These are phyloP conservation scores for Fonsecaea erecta DNA, from an alignment of 2,329 filamentous ascomycete genomes.

Conservation along the genomic window DNA sequence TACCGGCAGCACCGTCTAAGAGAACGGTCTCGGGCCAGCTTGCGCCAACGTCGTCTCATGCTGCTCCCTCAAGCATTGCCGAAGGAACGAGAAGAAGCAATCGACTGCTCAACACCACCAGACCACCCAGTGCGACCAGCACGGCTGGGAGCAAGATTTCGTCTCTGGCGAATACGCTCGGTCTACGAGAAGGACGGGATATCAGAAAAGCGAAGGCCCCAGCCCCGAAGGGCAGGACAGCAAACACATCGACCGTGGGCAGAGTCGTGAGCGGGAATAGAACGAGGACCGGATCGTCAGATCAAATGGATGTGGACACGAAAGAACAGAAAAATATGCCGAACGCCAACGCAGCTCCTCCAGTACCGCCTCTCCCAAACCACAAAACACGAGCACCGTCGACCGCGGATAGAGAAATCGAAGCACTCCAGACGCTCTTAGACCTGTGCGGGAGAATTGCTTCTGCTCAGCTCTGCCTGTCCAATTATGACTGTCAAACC, in stretches of 20 bases:
- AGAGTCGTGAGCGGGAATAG: conserved; percentile 89
- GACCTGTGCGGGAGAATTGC: conserved; percentile 83
- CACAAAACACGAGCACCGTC: conserved; percentile 40
- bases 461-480: conserved; percentile 75
- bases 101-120: conserved; percentile 71
- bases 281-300: conserved; percentile 66
- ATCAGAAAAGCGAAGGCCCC: conserved; percentile 83
- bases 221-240: conserved; percentile 67
- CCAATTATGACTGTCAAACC: conserved; percentile 77
- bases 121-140: conserved; percentile 57
- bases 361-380: conserved; percentile 38
- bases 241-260: conserved; percentile 73
- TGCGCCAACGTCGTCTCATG: conserved; percentile 52
- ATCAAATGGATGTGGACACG: conserved; percentile 70
- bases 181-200: conserved; percentile 69
- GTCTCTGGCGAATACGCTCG: conserved; percentile 61
- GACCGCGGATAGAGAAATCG: conserved; percentile 63
- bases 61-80: conserved; percentile 60
- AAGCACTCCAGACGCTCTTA: conserved; percentile 75
- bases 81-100: conserved; percentile 68
- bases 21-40: conserved; percentile 87
- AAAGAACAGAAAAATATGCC: conserved; percentile 58
- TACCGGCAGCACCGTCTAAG: conserved; percentile 63
- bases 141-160: conserved; percentile 60
- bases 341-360: conserved; percentile 41